phyloP scores from a whole-genome alignment of 1,284 basidiomycete genomes.

The Trichosporon asahii region DNA sequence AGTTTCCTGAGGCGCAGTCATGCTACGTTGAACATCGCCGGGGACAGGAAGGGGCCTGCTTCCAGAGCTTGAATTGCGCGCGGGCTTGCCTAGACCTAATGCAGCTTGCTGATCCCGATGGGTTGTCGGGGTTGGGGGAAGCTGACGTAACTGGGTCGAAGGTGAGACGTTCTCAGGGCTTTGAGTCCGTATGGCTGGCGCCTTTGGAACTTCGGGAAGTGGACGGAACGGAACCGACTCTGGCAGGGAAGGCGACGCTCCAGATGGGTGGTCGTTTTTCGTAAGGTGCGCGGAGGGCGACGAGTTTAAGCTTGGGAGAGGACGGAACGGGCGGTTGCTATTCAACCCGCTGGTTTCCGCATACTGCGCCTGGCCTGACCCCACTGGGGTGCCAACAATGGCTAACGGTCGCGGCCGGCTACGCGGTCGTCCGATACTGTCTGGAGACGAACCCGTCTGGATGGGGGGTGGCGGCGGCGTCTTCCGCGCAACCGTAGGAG shows the following conservation, averaged over 20 bases:
- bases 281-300: neutral
- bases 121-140: neutral
- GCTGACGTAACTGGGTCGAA: neutral
- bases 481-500: neutral
- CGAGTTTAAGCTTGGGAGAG: constrained; percentile 4
- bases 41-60: neutral
- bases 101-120: constrained; percentile 4
- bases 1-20: neutral
- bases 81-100: neutral
- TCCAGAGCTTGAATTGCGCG: neutral
- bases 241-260: neutral
- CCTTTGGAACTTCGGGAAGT: neutral
- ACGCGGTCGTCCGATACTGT: neutral
- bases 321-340: neutral
- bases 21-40: neutral
- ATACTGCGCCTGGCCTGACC: neutral
- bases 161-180: constrained; percentile 1
- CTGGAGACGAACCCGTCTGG: neutral
- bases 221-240: constrained; percentile 5
- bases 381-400: neutral
- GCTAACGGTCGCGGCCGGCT: neutral
- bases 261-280: neutral
- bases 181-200: neutral
- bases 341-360: neutral
- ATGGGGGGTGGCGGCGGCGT: neutral